phyloP scores from a whole-genome alignment of 2,329 filamentous ascomycete genomes.

The Metarhizium robertsii region DNA sequence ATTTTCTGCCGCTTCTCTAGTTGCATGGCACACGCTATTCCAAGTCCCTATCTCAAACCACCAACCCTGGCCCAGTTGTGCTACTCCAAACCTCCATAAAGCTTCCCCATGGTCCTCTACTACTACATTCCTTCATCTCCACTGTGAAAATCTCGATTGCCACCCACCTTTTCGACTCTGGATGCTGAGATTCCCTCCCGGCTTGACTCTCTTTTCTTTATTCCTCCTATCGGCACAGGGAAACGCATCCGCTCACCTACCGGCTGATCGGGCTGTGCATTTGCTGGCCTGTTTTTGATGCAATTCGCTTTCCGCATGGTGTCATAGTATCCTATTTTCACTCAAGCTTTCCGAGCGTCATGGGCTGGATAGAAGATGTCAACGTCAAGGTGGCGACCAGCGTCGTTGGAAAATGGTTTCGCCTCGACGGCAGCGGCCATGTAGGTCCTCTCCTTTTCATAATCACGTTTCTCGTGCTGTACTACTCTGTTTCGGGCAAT shows the following conservation, averaged over 20 bases:
- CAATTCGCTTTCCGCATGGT: neutral
- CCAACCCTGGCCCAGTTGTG: neutral
- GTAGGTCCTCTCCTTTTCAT: slow-evolving; percentile 40
- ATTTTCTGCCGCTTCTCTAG: neutral
- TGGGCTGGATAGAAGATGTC: slow-evolving; percentile 39
- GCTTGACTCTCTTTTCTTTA: neutral
- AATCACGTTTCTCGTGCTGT: neutral
- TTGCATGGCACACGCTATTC: slow-evolving; percentile 1
- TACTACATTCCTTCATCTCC: neutral
- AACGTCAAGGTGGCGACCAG: slow-evolving; percentile 54
- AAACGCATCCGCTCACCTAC: neutral
- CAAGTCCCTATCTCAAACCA: neutral
- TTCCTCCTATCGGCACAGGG: neutral
- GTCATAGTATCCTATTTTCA: neutral
- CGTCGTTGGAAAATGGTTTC: slow-evolving; percentile 63
- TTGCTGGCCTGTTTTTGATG: neutral
- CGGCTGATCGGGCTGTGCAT: neutral
- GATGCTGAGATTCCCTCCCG: neutral
- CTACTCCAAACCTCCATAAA: neutral
- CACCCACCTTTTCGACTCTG: neutral
- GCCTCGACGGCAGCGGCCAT: slow-evolving; percentile 73
- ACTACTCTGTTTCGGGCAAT: neutral
- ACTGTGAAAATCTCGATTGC: slow-evolving; percentile 1
- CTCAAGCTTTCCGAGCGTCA: slow-evolving; percentile 12
- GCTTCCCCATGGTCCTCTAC: neutral